Conservation (phyloP, 345 rosid species). For the Gossypium turneri region DNA sequence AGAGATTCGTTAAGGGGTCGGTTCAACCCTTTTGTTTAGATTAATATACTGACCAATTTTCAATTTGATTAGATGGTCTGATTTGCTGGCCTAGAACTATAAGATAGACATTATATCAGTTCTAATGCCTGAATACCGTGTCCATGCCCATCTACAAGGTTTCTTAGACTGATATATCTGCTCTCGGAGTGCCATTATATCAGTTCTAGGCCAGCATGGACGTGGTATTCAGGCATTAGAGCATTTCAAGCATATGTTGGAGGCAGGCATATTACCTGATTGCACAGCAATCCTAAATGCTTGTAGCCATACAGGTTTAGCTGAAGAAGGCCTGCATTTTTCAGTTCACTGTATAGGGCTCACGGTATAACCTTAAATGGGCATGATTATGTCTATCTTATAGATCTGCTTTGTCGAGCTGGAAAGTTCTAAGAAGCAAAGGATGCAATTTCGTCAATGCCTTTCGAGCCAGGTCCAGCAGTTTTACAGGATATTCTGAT, state of each 20-base stretch:
- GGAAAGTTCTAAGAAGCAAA: constrained; percentile 44
- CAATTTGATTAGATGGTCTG: too few species aligned
- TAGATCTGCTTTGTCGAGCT: constrained; percentile 48
- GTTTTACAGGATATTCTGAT: constrained; percentile 39
- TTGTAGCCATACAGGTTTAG: constrained; percentile 16
- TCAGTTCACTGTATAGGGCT: constrained; percentile 29
- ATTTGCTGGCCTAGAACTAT: too few species aligned
- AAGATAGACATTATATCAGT: too few species aligned
- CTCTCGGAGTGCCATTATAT: constrained; percentile 52
- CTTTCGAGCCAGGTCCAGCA: constrained; percentile 32
- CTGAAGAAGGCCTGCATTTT: constrained; percentile 35
- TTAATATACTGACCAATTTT: too few species aligned
- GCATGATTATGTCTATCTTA: constrained; percentile 44
- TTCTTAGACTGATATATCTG: too few species aligned
- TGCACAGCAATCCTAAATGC: constrained; percentile 48
- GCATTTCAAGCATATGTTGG: constrained; percentile 41
- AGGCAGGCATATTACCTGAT: constrained; percentile 36
- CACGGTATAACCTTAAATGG: constrained; percentile 35
- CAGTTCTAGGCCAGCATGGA: constrained; percentile 43
- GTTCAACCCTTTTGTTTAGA: too few species aligned
- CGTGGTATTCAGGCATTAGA: constrained; percentile 38
- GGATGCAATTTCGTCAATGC: constrained; percentile 29
- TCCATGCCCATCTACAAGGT: too few species aligned
- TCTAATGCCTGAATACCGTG: too few species aligned
- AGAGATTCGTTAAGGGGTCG: too few species aligned